phyloP scores from a whole-genome alignment of 257 asterid genomes.

The Salvia splendens region DNA sequence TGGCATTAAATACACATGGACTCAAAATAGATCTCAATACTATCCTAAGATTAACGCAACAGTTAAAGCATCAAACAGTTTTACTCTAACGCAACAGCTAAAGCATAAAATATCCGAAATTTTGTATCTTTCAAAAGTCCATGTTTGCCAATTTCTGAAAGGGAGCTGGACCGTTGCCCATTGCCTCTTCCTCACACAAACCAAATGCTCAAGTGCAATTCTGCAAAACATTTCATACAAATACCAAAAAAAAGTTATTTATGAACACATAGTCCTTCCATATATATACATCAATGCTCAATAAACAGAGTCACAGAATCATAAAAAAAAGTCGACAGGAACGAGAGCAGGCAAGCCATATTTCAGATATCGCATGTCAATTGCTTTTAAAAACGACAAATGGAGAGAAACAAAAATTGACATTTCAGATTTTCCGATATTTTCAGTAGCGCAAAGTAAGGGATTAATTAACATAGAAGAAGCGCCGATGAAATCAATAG shows the following conservation, averaged over 20 bases:
- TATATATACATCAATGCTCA: background rate
- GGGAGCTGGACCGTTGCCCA: conserved; percentile 74
- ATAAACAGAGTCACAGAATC: background rate
- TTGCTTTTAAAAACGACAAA: conserved; percentile 9
- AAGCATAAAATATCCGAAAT: background rate
- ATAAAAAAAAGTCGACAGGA: conserved; percentile 8
- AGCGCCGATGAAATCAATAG: background rate
- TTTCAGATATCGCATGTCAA: conserved; percentile 7
- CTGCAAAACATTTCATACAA: conserved; percentile 23
- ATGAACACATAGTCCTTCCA: background rate
- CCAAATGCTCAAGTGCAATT: conserved; percentile 19
- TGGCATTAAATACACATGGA: conserved; percentile 3
- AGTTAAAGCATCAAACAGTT: background rate
- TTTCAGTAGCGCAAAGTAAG: conserved; percentile 11
- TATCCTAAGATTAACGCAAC: background rate
- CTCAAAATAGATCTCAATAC: background rate
- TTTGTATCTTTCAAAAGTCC: conserved; percentile 2
- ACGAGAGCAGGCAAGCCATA: background rate
- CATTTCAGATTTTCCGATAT: background rate
- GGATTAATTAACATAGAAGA: background rate
- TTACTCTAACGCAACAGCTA: background rate
- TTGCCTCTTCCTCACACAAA: conserved; percentile 25
- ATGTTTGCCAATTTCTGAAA: conserved; percentile 81
- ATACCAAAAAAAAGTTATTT: background rate
- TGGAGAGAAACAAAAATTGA: background rate